Evolutionary conservation across 139 green algal genomes (phyloP).

Genomic region (Haematococcus lacustris): DNA sequence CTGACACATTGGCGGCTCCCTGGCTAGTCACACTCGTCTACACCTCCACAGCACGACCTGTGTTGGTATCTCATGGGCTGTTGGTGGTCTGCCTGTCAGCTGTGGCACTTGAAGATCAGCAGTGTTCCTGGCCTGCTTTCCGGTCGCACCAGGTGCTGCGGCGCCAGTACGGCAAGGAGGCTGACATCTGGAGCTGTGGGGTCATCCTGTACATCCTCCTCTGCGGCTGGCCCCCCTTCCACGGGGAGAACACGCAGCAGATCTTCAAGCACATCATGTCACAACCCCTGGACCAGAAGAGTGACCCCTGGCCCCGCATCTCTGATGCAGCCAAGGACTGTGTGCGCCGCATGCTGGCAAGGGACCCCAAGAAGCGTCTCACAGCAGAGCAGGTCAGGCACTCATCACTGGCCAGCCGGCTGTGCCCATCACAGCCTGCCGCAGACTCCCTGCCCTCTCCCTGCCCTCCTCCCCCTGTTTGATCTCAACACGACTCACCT

Average conservation of each 20-base stretch:
- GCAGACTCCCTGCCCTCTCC: background rate
- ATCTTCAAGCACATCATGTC: slow-evolving; percentile 25
- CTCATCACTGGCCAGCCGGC: background rate
- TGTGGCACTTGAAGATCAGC: no score
- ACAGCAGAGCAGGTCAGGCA: slow-evolving; percentile 54
- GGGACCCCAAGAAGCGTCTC: slow-evolving; percentile 72
- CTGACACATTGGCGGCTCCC: no score
- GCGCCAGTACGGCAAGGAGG: slow-evolving; percentile 50
- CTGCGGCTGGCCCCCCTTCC: slow-evolving; percentile 65
- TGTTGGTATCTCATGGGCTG: no score
- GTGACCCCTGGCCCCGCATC: slow-evolving; percentile 66
- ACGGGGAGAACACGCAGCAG: slow-evolving; percentile 43
- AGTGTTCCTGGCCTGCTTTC: no score
- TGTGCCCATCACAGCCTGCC: background rate
- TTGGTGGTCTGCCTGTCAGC: no score
- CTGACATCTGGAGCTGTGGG: slow-evolving; percentile 81
- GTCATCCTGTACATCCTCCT: slow-evolving; percentile 96
- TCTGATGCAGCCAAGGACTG: slow-evolving; percentile 70
- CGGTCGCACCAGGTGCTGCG: no score
- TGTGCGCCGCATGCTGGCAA: slow-evolving; percentile 69
- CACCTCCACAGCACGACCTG: no score
- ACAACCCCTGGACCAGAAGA: slow-evolving; percentile 57
- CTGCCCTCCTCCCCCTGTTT: no score
- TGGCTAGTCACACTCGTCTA: no score
- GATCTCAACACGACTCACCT: background rate